Evolutionary conservation across 23 red algal genomes (phyloP), one percentile per base, ranked within the genome.

Genomic region (Pyropia yezoensis): DNA sequence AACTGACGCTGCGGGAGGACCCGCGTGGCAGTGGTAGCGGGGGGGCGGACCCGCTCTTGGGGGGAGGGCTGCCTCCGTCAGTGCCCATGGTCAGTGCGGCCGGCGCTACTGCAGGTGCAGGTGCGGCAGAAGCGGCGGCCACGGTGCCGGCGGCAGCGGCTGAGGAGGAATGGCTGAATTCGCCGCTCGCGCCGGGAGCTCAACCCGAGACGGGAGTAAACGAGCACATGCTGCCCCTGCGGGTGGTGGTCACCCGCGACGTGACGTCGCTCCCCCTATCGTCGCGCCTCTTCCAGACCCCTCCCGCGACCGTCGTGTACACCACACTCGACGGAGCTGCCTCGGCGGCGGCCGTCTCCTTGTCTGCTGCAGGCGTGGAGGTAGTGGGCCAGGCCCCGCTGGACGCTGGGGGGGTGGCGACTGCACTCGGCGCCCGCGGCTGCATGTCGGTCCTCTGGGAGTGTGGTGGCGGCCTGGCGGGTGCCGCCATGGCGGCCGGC

Each of bases 371-470:
- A 0, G 86, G 78, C 62, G 80, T 89, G 54, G 28, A 47, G 39
- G 66, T 83, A 2, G 55, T 73, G 50, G 65, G 71, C 12, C 53
- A 75, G n/a, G 62, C 63, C n/a, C 59, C 51, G 25, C 33, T 89
- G n/a, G 19, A 45, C 8, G 27, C 84, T 19, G 51, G 53, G 17
- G 59, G 65, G 33, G 78, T 70, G 12, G 76, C 83, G 88, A 61
- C 59, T 2, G 72, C 59, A 24, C 57, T 96, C n/a, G 76, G 81
- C 52, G 49, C 85, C 4, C 21, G 49, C 29, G 84, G 57, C 51
- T 78, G 74, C 47, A 45, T 82, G 27, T 77, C 58, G 47, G 83
- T 96, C 24, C 30, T 96, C 13, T 96, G 91, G 91, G 91, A 96
- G 70, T 96, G 91, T 56, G 91, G 91, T 7, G 83, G 91, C 29